A percentile compares a stretch with the other conserved stretches of the same genome.
Conservation (phyloP, 2,329 filamentous ascomycete genomes). For the Penicillium sp. region DNA sequence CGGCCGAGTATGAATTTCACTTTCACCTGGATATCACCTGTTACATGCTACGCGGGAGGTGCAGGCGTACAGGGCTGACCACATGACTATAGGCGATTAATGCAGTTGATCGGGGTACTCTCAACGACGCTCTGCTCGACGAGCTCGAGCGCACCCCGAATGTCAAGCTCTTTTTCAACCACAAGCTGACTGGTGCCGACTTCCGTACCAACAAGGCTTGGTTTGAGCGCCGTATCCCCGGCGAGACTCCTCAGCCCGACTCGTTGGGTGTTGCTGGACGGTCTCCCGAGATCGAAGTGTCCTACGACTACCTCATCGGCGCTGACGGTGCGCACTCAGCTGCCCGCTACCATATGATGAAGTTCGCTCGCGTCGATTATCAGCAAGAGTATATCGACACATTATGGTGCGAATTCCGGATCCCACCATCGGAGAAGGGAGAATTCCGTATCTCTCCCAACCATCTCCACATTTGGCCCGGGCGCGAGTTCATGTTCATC, state of each 20-base stretch:
- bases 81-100: conserved; percentile 65
- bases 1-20: conserved; percentile 63
- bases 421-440: conserved; percentile 55
- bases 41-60: neutral
- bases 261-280: conserved; percentile 42
- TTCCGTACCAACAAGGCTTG: conserved; percentile 77
- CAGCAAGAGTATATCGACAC: conserved; percentile 94
- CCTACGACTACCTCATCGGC: conserved; percentile 91
- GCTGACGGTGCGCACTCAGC: conserved; percentile 94
- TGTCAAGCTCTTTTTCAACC: conserved; percentile 86
- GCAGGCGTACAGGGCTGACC: neutral
- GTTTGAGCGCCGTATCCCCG: conserved; percentile 64
- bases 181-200: conserved; percentile 88
- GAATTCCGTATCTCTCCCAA: conserved; percentile 82
- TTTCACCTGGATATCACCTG: conserved; percentile 2
- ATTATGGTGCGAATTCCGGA: conserved; percentile 93
- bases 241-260: conserved; percentile 30
- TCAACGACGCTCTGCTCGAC: conserved; percentile 83
- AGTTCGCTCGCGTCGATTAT: conserved; percentile 86
- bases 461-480: conserved; percentile 97
- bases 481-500: conserved; percentile 95
- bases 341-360: conserved; percentile 92
- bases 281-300: conserved; percentile 71
- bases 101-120: conserved; percentile 76
- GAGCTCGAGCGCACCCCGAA: conserved; percentile 81